Evolutionary conservation across 805 yeast genomes (phyloP).

Genomic region (Candida chauliodis): DNA sequence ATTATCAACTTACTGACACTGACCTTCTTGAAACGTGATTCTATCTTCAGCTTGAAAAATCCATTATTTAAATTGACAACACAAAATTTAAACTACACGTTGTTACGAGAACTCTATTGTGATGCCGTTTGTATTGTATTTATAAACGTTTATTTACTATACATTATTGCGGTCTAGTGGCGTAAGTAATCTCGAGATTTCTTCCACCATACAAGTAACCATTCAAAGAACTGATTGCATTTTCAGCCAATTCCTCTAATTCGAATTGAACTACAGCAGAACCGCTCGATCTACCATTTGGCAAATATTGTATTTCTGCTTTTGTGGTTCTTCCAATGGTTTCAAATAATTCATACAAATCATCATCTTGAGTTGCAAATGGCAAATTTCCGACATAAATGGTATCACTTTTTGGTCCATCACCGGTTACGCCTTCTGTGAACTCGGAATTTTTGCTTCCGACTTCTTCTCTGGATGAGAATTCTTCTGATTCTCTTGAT

Average conservation of each 20-base stretch:
- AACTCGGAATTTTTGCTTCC: slow-evolving; percentile 47
- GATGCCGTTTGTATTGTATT: no score
- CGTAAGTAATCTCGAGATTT: slow-evolving; percentile 65
- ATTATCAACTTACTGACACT: no score
- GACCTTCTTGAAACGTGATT: no score
- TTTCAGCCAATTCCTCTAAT: slow-evolving; percentile 61
- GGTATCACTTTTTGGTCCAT: slow-evolving; percentile 45
- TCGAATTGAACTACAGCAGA: slow-evolving; percentile 81
- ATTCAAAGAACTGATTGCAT: slow-evolving; percentile 71
- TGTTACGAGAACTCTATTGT: no score
- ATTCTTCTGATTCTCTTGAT: slow-evolving; percentile 9
- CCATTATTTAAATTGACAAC: no score
- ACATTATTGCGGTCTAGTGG: slow-evolving; percentile 32
- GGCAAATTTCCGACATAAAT: slow-evolving; percentile 80
- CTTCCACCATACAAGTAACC: slow-evolving; percentile 85
- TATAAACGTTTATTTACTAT: no score
- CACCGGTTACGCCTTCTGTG: slow-evolving; percentile 62
- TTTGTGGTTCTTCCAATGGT: slow-evolving; percentile 71
- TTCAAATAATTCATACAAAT: slow-evolving; percentile 79
- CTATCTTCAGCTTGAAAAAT: no score
- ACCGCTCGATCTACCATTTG: slow-evolving; percentile 70
- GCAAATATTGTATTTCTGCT: slow-evolving; percentile 70
- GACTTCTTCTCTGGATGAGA: slow-evolving; percentile 3
- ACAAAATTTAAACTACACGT: no score
- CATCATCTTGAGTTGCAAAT: slow-evolving; percentile 81